phyloP scores from a whole-genome alignment of 495 filamentous ascomycete species.

The Penicillium parvum region DNA sequence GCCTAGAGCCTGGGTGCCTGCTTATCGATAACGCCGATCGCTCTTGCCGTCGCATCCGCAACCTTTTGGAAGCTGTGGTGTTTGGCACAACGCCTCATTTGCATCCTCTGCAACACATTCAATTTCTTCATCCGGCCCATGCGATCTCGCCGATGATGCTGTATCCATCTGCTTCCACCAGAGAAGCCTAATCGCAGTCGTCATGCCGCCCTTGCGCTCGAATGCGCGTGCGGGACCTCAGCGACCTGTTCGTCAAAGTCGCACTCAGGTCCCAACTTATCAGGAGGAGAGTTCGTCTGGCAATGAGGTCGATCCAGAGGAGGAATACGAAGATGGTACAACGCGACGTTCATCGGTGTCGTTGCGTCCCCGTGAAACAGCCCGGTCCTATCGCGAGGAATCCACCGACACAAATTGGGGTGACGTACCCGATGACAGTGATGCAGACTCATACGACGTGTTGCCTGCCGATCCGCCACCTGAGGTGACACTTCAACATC shows the following conservation, averaged over 20 bases:
- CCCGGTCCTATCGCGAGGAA: conserved; percentile 42
- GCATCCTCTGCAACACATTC: background rate
- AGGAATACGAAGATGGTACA: conserved; percentile 8
- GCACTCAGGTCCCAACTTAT: conserved; percentile 37
- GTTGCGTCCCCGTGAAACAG: conserved; percentile 33
- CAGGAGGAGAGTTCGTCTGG: conserved; percentile 38
- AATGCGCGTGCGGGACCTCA: conserved; percentile 16
- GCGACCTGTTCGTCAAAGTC: conserved; percentile 37
- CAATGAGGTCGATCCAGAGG: conserved; percentile 16
- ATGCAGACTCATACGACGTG: conserved; percentile 5
- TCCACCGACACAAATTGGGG: conserved; percentile 34
- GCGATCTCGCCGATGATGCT: too few relatives aligned
- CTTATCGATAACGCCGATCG: conserved; percentile 28
- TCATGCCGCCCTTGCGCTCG: conserved; percentile 28
- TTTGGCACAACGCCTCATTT: too few relatives aligned
- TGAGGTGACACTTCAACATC: background rate
- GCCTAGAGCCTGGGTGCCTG: background rate
- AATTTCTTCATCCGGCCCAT: background rate
- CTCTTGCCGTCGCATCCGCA: conserved; percentile 14
- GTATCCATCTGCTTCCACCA: background rate
- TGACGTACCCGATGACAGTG: conserved; percentile 5
- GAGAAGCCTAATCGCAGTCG: background rate
- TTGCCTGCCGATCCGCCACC: background rate
- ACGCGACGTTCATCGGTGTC: conserved; percentile 22
- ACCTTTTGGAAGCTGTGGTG: background rate